phyloP scores from a whole-genome alignment of 495 filamentous ascomycete species.

The Terfezia claveryi region DNA sequence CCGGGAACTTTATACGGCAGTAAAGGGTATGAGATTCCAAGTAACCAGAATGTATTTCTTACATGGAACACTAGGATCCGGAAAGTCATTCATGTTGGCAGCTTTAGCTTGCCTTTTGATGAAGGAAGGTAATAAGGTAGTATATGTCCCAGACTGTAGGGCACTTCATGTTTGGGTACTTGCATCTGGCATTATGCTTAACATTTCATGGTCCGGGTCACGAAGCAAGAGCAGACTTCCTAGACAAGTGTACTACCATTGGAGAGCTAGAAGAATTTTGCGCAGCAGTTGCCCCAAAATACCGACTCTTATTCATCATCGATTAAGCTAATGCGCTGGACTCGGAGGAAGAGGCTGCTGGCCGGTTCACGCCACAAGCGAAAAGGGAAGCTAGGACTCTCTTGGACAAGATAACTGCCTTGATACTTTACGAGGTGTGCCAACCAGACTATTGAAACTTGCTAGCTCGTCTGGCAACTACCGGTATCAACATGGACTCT shows the following conservation, averaged over 20 bases:
- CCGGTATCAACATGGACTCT: neutral
- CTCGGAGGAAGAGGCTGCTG: neutral
- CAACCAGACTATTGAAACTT: neutral
- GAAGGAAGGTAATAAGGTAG: neutral
- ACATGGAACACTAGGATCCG: neutral
- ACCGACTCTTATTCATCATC: neutral
- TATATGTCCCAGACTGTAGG: constrained; percentile 1
- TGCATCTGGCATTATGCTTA: neutral
- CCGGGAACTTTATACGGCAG: neutral
- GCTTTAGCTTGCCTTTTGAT: neutral
- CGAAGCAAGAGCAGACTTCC: no score
- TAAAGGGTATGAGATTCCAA: neutral
- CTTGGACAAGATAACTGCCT: neutral
- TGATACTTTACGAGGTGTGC: no score
- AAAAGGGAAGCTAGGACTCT: neutral
- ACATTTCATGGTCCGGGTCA: neutral
- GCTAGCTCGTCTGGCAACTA: neutral
- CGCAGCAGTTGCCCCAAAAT: neutral
- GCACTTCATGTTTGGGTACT: neutral
- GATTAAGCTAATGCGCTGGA: neutral
- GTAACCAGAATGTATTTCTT: neutral
- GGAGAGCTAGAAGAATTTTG: neutral
- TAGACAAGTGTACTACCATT: neutral
- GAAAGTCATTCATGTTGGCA: neutral
- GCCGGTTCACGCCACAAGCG: no score